Evolutionary conservation across 495 filamentous ascomycete species (phyloP).

Genomic region (Penicillium egyptiacum): DNA sequence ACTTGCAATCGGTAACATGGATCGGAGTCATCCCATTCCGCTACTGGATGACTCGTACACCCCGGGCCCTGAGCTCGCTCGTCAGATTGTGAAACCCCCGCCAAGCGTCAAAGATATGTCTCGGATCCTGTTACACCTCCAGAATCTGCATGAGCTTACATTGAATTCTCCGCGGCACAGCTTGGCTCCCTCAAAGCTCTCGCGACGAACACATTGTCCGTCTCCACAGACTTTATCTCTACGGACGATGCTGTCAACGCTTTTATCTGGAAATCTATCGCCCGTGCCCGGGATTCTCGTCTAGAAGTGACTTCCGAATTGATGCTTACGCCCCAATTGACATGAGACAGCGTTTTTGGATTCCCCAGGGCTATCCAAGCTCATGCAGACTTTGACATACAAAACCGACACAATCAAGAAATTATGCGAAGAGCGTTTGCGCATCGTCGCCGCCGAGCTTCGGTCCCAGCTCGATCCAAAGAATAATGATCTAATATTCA

Average conservation of each 20-base stretch:
- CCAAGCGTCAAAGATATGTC: slow-evolving; percentile 1
- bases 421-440: slow-evolving; percentile 37
- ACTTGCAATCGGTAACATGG: slow-evolving; percentile 44
- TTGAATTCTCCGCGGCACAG: slow-evolving; percentile 34
- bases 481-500: slow-evolving; percentile 31
- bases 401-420: slow-evolving; percentile 31
- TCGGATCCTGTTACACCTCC: slow-evolving; percentile 19
- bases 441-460: slow-evolving; percentile 42
- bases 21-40: slow-evolving; percentile 42
- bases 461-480: slow-evolving; percentile 44
- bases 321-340: slow-evolving; percentile 53
- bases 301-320: slow-evolving; percentile 27
- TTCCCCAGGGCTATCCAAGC: slow-evolving; percentile 48
- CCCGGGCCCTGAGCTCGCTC: slow-evolving; percentile 31
- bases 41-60: slow-evolving; percentile 38
- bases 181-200: slow-evolving; percentile 43
- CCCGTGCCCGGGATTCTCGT: slow-evolving; percentile 42
- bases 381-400: slow-evolving; percentile 45
- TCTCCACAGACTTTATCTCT: slow-evolving; percentile 34
- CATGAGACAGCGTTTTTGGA: slow-evolving; percentile 42
- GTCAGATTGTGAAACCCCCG: slow-evolving; percentile 32
- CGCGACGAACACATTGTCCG: slow-evolving; percentile 32
- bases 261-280: slow-evolving; percentile 54
- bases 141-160: slow-evolving; percentile 43
- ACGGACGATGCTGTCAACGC: slow-evolving; percentile 57